phyloP scores from a whole-genome alignment of 371 early-diverging fungal species.

The Zychaea mexicana region DNA sequence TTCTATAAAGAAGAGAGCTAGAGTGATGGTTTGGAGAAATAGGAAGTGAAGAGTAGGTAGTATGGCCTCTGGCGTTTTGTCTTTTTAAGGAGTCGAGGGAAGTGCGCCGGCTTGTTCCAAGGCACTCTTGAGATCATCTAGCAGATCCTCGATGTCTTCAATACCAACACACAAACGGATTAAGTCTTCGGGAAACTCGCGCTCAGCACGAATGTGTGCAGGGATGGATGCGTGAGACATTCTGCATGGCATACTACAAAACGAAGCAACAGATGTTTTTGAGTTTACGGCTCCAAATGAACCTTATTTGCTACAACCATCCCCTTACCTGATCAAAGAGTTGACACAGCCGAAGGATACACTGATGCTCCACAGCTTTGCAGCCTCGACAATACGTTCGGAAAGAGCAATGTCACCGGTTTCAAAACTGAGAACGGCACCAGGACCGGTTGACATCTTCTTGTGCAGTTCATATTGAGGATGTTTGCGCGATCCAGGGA shows the following conservation, averaged over 20 bases:
- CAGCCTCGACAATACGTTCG: constrained; percentile 84
- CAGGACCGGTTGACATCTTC: constrained; percentile 82
- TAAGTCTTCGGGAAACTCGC: constrained; percentile 90
- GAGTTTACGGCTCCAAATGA: background rate
- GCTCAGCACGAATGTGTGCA: constrained; percentile 82
- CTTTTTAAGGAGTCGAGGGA: constrained; percentile 5
- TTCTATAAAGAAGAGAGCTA: background rate
- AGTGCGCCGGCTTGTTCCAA: constrained; percentile 75
- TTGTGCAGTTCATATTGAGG: constrained; percentile 88
- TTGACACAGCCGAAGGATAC: constrained; percentile 98
- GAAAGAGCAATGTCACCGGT: constrained; percentile 85
- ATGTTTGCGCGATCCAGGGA: constrained; percentile 86
- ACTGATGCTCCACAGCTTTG: constrained; percentile 87
- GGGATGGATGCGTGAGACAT: constrained; percentile 98
- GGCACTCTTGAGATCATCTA: constrained; percentile 86
- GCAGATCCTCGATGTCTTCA: constrained; percentile 91
- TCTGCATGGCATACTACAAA: constrained; percentile 88
- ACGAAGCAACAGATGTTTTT: background rate
- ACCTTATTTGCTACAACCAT: no score
- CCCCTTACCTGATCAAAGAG: constrained; percentile 90
- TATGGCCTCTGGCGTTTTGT: no score
- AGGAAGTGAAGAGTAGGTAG: no score
- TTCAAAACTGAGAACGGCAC: constrained; percentile 93
- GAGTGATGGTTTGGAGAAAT: no score
- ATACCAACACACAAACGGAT: constrained; percentile 97